phyloP scores from a whole-genome alignment of 306 rosid species.

The Castanospermum australe region DNA sequence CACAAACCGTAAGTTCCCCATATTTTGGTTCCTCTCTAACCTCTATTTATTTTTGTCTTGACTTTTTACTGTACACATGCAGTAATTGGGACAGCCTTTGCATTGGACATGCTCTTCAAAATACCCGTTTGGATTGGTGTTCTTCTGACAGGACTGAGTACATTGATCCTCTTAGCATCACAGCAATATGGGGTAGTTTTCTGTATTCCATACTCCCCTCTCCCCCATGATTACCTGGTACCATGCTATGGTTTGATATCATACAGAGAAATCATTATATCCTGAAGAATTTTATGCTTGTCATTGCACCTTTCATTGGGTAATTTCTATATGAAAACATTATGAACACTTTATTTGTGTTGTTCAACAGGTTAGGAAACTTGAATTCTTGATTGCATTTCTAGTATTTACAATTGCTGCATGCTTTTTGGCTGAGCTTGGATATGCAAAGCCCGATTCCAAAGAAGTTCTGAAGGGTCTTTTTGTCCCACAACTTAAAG shows the following conservation, averaged over 20 bases:
- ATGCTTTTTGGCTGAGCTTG: conserved; percentile 55
- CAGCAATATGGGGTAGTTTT: conserved; percentile 97
- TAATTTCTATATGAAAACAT: neutral
- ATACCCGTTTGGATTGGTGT: conserved; percentile 41
- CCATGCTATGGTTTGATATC: neutral
- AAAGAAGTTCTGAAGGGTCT: conserved; percentile 34
- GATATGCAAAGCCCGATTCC: conserved; percentile 26
- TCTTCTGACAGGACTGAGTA: conserved; percentile 37
- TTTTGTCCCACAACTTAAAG: conserved; percentile 61
- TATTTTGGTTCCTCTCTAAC: neutral
- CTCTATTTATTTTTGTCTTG: neutral
- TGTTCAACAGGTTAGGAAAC: conserved; percentile 81
- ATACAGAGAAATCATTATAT: neutral
- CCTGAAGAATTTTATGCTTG: neutral
- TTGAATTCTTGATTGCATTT: conserved; percentile 88
- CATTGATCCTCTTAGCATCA: conserved; percentile 47
- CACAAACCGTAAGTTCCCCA: neutral
- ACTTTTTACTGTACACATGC: conserved; percentile 38
- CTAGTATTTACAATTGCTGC: conserved; percentile 86
- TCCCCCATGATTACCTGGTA: neutral
- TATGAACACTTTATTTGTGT: neutral
- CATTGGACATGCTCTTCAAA: conserved; percentile 43
- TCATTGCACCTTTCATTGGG: neutral
- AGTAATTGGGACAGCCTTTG: conserved; percentile 44
- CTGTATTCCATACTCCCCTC: neutral